phyloP scores from a whole-genome alignment of 306 rosid species.

The Glycine latifolia region DNA sequence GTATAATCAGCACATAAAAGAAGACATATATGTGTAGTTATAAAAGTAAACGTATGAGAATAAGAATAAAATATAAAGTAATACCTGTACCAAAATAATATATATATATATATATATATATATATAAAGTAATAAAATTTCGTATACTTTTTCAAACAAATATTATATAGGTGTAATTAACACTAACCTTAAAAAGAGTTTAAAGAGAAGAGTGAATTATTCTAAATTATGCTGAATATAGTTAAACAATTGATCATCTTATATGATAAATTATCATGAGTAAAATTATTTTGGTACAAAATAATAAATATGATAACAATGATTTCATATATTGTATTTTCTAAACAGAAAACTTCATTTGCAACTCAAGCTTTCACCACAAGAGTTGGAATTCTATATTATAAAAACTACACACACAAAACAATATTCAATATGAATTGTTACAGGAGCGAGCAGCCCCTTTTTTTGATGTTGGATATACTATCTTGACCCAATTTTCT shows the following conservation, averaged over 20 bases:
- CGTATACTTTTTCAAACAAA: no score
- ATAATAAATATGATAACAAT: background rate
- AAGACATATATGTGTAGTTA: background rate
- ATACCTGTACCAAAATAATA: no score
- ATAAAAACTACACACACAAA: slow-evolving; percentile 34
- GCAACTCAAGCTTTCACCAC: background rate
- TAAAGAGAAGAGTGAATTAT: no score
- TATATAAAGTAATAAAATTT: no score
- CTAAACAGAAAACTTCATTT: background rate
- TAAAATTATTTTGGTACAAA: background rate
- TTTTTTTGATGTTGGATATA: background rate
- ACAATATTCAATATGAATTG: slow-evolving; percentile 17
- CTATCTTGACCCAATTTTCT: slow-evolving; percentile 83
- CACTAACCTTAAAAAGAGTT: no score
- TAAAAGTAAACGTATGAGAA: background rate
- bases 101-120: no score
- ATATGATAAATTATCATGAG: background rate
- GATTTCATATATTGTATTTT: background rate
- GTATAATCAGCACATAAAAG: background rate
- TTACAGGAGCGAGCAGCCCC: slow-evolving; percentile 40
- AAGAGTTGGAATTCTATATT: slow-evolving; percentile 3
- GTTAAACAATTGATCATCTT: no score
- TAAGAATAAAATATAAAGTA: no score
- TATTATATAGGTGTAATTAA: no score
- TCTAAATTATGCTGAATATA: no score